Base-by-base conservation (phyloP, 306 rosid genomes). In the Vigna hirtella region DNA sequence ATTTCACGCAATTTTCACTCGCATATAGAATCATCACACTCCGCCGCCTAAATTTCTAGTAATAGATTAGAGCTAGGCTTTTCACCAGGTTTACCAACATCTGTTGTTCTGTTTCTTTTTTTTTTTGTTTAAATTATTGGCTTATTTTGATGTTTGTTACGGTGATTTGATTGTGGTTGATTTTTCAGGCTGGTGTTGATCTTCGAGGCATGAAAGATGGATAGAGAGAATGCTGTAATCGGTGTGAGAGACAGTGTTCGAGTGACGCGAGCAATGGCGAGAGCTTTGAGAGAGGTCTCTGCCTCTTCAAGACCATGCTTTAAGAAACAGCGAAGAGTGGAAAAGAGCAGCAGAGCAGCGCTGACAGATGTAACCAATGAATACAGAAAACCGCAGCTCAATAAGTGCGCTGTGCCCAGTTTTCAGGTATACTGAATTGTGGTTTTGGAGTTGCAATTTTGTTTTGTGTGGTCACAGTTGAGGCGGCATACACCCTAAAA, bases 261-360 rank as follows among this genome's bases (percentile, higher is more conserved):
- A 59, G 74, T 95, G 69, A 95, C 98, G 40, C 78, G 98, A 77
- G 91, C 98, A 61, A 83, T 92, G 80, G 88, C 93, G 22, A 92
- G 84, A 87, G 90, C 84, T 38, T 49, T 89, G 74, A 85, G 70
- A 63, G 88, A 81, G 65, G 76, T 52, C 48, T 57, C 77, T 30
- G 74, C 59, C 1, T 56, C 88, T 50, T 81, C 89, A 8, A 80
- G 79, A 61, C 83, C 87, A 12, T 81, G 77, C 34, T 55, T 75
- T 36, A 81, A 78, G 65, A 87, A 77, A 73, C 87, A 72, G 14
- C 83, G 55, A 69, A 94, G 18, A 10, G 48, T 22, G 28, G 52
- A 58, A 58, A 86, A 88, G 81, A 80, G 84, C 65, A 80, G 83
- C 70, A 86, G 88, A 80, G 91, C 82, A 16, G 92, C 80, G 63